Conservation (phyloP, 2,329 filamentous ascomycete species). For the Juglanconis oblonga region DNA sequence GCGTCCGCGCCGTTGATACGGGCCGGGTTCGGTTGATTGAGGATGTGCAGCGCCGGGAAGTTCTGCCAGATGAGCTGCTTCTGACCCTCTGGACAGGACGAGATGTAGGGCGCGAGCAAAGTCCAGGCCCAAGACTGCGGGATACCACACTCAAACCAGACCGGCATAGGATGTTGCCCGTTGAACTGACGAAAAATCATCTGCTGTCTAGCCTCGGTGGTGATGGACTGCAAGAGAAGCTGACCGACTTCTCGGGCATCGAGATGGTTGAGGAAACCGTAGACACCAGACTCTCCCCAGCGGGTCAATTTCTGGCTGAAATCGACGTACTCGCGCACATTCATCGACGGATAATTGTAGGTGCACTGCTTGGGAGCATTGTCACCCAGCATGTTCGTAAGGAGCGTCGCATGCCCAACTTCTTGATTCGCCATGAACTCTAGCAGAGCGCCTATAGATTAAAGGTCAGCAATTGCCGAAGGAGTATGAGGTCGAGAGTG, state of each 20-base stretch:
- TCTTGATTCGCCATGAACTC: conserved; percentile 78
- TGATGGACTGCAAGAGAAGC: conserved; percentile 72
- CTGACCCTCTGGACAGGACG: conserved; percentile 67
- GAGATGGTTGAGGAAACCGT: conserved; percentile 76
- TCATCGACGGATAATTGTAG: conserved; percentile 78
- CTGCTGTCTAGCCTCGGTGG: conserved; percentile 78
- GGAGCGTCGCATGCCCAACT: conserved; percentile 70
- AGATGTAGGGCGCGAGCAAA: conserved; percentile 76
- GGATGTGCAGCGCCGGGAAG: conserved; percentile 68
- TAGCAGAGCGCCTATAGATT: too few relatives aligned
- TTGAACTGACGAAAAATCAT: conserved; percentile 81
- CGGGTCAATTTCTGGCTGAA: conserved; percentile 85
- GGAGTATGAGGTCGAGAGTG: too few relatives aligned
- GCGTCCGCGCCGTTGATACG: conserved; percentile 61
- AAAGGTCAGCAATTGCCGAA: too few relatives aligned
- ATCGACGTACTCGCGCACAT: conserved; percentile 74
- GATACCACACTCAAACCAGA: conserved; percentile 77
- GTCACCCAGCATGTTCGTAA: conserved; percentile 74
- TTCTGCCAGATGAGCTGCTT: conserved; percentile 83
- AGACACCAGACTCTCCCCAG: conserved; percentile 75
- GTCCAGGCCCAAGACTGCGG: conserved; percentile 87
- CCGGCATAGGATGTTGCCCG: conserved; percentile 76
- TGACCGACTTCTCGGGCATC: conserved; percentile 72
- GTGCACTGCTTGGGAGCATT: conserved; percentile 70
- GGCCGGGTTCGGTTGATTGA: conserved; percentile 75